These are phyloP conservation scores for Candida albicans DNA, from an alignment of 1,139 yeast genomes.

Conservation along the genomic window DNA sequence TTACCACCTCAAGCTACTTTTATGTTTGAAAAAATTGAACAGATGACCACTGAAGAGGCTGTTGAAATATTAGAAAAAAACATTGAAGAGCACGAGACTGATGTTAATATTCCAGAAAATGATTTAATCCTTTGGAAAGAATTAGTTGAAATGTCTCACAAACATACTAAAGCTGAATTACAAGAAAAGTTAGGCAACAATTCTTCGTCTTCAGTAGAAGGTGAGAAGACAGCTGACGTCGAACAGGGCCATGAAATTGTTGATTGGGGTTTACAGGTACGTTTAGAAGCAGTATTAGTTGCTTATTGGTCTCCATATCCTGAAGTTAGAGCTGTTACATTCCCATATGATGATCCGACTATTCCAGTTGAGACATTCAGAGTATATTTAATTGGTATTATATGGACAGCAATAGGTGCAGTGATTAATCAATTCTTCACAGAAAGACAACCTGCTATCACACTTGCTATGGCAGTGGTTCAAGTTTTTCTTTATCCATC, in stretches of 20 bases:
- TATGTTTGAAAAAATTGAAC: conserved; percentile 31
- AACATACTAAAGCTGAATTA: neutral
- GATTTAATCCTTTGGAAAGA: conserved; percentile 5
- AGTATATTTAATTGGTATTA: conserved; percentile 50
- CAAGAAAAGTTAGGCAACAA: neutral
- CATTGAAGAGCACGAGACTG: conserved; percentile 20
- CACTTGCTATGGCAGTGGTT: conserved; percentile 37
- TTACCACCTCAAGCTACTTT: conserved; percentile 28
- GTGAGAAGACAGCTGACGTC: neutral
- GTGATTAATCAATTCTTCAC: conserved; percentile 59
- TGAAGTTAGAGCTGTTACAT: conserved; percentile 61
- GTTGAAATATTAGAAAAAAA: conserved; percentile 20
- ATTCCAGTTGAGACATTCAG: conserved; percentile 57
- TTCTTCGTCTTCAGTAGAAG: neutral
- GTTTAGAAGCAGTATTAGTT: conserved; percentile 48
- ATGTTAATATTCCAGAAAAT: conserved; percentile 22
- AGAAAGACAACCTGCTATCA: conserved; percentile 54
- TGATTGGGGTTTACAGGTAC: conserved; percentile 33
- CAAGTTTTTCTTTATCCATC: conserved; percentile 27
- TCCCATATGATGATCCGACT: conserved; percentile 52
- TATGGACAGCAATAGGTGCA: conserved; percentile 56
- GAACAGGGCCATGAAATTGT: conserved; percentile 18
- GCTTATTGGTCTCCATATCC: conserved; percentile 63
- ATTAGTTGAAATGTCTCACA: conserved; percentile 2
- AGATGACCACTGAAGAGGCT: conserved; percentile 22